A percentile compares a stretch with the other conserved stretches of the same genome.
These are phyloP conservation scores for Spathaspora arborariae DNA, from an alignment of 805 yeast species.

Conservation along the genomic window DNA sequence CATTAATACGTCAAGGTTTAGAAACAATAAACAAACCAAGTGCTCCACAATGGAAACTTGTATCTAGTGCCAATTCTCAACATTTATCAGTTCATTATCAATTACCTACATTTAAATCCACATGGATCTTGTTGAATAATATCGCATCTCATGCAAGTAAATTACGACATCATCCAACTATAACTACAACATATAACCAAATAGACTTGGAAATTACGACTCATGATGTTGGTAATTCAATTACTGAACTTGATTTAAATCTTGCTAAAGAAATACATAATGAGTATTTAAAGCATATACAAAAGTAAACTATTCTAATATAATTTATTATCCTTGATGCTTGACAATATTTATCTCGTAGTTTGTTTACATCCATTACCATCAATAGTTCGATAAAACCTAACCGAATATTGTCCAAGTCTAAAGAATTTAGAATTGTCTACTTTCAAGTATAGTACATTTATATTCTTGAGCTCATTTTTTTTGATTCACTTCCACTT, in stretches of 20 bases:
- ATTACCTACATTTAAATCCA: constrained; percentile 43
- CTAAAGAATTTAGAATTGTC: too few relatives aligned
- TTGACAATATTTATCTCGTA: too few relatives aligned
- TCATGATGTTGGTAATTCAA: constrained; percentile 53
- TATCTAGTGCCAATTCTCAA: not conserved
- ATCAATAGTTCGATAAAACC: too few relatives aligned
- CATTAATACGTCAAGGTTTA: constrained; percentile 1
- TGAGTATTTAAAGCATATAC: constrained; percentile 2
- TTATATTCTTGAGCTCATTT: too few relatives aligned
- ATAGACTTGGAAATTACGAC: constrained; percentile 57
- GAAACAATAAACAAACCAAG: constrained; percentile 1
- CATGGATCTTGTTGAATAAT: constrained; percentile 64
- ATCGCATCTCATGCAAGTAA: constrained; percentile 47
- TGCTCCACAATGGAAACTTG: constrained; percentile 3
- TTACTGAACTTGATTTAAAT: constrained; percentile 54
- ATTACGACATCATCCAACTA: constrained; percentile 61
- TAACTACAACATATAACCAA: constrained; percentile 57
- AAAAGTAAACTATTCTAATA: too few relatives aligned
- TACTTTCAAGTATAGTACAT: too few relatives aligned
- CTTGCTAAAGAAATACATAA: constrained; percentile 44
- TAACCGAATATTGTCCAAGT: too few relatives aligned
- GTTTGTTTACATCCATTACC: too few relatives aligned
- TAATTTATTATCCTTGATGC: too few relatives aligned
- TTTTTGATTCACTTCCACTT: too few relatives aligned
- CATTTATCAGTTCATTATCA: constrained; percentile 15